Evolutionary conservation across 176 grass and related monocot species (phyloP), one percentile per base, ranked within the genome.

Genomic region (Tillandsia leiboldiana): DNA sequence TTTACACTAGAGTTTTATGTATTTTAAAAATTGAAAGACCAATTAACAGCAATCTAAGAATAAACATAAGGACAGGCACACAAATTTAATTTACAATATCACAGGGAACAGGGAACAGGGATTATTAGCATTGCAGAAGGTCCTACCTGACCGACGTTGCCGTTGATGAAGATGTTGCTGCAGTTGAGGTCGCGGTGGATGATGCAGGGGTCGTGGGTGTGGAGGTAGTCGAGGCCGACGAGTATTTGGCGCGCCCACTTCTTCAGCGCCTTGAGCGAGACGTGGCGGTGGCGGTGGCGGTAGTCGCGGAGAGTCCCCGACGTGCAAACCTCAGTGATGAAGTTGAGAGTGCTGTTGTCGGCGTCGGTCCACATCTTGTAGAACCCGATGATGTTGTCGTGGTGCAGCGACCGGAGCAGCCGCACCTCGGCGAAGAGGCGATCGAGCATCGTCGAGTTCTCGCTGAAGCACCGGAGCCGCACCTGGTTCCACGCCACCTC

Each of bases 131-230:
- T 68, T 68, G 54, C 13, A 67, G 57, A 26, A 59, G 11, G 26
- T 57, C 8, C 33, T 77, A 97, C 93, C 89, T 97, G 81, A n/a
- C 94, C 94, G 12, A 82, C 78, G 80, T 97, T 97, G 76, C 94
- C 94, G 63, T 97, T 97, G 84, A 97, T 97, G 86, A 97, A 97
- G 23, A 97, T 83, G 73, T 97, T 97, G 73, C 89, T 92, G 80
- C 94, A 99, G 65, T 99, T 99, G 72, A 99, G 84, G 51, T 99
- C 87, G n/a, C 90, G 87, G 72, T 99, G 94, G 73, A 97, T 97
- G 81, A 97, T 89, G 78, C 94, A 97, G 2, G 94, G 94, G 9
- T 92, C 94, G 26, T 90, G 86, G 9, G 78, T 87, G 77, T 92
- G 89, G 65, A 97, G 85, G 76, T 92, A 86, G 75, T 97, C 64